Base-by-base conservation (phyloP, 345 rosid genomes). In the Reutealis trisperma region DNA sequence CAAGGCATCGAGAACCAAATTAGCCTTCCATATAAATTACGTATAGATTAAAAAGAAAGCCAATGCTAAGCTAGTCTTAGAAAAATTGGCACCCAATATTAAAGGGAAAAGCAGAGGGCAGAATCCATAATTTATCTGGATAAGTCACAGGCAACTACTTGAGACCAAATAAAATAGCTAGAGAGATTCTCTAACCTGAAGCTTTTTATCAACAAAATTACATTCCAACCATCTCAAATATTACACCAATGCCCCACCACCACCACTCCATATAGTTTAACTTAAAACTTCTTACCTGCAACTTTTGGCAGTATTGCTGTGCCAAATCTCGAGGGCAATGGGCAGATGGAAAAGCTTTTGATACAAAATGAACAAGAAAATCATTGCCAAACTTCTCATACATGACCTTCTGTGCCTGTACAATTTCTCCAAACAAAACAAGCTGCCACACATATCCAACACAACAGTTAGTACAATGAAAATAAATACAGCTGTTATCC, bases 401-500 rank as follows among this genome's bases (percentile, higher is more conserved):
- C 97, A 96, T 93, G 81, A 93, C 88, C 84, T 91, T 96, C 90
- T 96, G 98, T 80, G 89, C 96, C 80, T 77, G 79, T 73, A 90
- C 92, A 83, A 92, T 92, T 86, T 96, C 99, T 77, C 92, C 94
- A 62, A 92, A 92, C 89, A 96, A 83, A 76, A 80, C 67, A 67
- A 88, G 89, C 99, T 96, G 94, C 77, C 73, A 75, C 70, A 45
- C 25, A 79, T 68, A 77, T 71, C 71, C 60, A 71, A 13, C 70
- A 70, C 41, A 62, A 60, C 8, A 65, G 42, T 59, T 74, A 15
- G 18, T 2, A 45, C 30, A n/a, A 60, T 37, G 30, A 9, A 63
- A 51, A 62, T 37, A 34, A 65, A 51, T 37, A 64, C n/a, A 64
- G 2, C 12, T 30, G 32, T 63, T 15, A 18, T 32, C 67, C 16